phyloP scores from a whole-genome alignment of 306 rosid genomes.

The Mimosa pudica region DNA sequence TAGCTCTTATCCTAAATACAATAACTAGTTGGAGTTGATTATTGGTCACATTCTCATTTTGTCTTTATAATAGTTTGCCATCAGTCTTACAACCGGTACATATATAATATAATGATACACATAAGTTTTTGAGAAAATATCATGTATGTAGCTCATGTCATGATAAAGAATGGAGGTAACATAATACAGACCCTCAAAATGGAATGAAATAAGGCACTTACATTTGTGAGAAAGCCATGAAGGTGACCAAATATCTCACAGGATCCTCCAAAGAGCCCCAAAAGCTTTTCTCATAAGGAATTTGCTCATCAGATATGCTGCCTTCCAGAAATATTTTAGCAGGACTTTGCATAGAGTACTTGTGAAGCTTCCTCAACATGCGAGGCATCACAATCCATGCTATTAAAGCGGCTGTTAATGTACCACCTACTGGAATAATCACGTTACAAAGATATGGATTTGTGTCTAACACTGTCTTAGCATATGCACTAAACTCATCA shows the following conservation, averaged over 20 bases:
- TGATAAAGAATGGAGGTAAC: too few species aligned
- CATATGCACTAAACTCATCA: constrained; percentile 56
- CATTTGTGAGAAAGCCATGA: constrained; percentile 86
- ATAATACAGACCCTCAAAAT: constrained; percentile 2
- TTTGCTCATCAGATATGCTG: constrained; percentile 36
- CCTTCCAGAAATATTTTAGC: constrained; percentile 48
- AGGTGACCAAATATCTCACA: constrained; percentile 73
- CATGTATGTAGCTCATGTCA: too few species aligned
- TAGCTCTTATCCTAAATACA: too few species aligned
- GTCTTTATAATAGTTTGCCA: too few species aligned
- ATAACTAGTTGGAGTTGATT: too few species aligned
- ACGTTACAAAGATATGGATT: constrained; percentile 66
- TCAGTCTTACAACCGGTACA: too few species aligned
- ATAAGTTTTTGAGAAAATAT: too few species aligned
- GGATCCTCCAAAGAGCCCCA: constrained; percentile 98
- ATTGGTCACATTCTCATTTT: too few species aligned
- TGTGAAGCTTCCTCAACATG: constrained; percentile 75
- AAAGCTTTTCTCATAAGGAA: constrained; percentile 82
- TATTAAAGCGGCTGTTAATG: constrained; percentile 63
- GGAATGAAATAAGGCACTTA: constrained; percentile 43
- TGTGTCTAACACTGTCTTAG: constrained; percentile 60
- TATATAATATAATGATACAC: too few species aligned
- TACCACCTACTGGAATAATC: constrained; percentile 63
- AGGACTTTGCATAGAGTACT: constrained; percentile 63
- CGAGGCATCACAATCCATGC: constrained; percentile 93